Evolutionary conservation across 768 basidiomycete species (phyloP).

Genomic region (Scleroderma bovista): DNA sequence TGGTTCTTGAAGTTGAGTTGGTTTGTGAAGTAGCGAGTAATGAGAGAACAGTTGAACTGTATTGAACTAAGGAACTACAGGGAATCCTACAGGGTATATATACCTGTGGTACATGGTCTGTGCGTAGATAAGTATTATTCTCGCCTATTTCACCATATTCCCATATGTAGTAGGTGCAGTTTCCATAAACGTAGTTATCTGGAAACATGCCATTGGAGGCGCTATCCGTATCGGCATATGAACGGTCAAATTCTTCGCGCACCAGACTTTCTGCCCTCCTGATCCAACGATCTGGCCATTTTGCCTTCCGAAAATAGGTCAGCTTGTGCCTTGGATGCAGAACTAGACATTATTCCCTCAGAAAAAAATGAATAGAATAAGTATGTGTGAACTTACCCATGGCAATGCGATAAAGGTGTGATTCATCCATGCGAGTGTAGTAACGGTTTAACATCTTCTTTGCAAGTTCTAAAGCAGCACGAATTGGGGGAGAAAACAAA

Average conservation of each 20-base stretch:
- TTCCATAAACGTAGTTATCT: too few relatives aligned
- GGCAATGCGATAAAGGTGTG: slow-evolving; percentile 17
- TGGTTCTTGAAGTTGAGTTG: too few relatives aligned
- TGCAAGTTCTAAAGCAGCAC: background rate
- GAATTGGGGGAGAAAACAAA: background rate
- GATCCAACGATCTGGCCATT: slow-evolving; percentile 30
- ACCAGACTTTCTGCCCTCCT: slow-evolving; percentile 18
- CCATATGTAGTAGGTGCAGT: background rate
- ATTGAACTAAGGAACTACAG: too few relatives aligned
- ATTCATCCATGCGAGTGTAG: slow-evolving; percentile 4
- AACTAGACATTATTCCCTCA: slow-evolving; percentile 18
- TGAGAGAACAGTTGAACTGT: too few relatives aligned
- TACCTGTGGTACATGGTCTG: too few relatives aligned
- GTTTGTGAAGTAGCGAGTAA: too few relatives aligned
- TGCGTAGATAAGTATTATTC: too few relatives aligned
- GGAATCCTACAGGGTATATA: too few relatives aligned
- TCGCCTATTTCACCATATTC: too few relatives aligned
- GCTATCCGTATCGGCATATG: background rate
- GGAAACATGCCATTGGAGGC: background rate
- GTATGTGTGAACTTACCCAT: slow-evolving; percentile 11
- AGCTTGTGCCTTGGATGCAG: slow-evolving; percentile 34
- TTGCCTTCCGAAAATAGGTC: slow-evolving; percentile 24
- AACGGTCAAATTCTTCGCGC: slow-evolving; percentile 10
- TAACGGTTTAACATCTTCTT: background rate
- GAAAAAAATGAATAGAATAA: too few relatives aligned